Conservation (phyloP, 23 red algal species). For the Gracilaria caudata region DNA sequence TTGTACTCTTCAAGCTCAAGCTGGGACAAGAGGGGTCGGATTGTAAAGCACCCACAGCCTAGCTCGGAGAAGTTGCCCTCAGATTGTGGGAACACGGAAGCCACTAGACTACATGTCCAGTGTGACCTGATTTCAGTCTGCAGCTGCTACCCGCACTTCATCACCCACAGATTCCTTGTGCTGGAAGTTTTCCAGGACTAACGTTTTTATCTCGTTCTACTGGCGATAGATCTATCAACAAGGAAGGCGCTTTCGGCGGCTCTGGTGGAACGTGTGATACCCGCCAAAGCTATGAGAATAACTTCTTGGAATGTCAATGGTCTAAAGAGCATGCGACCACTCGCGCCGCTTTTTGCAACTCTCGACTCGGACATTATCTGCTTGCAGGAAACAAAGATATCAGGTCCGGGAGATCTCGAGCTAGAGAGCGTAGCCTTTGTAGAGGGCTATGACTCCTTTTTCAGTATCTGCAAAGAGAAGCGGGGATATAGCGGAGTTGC, state of each 20-base stretch:
- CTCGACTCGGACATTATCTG: slow-evolving; percentile 72
- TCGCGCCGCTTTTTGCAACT: slow-evolving; percentile 32
- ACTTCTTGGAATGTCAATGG: slow-evolving; percentile 69
- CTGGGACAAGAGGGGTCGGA: no score
- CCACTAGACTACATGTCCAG: no score
- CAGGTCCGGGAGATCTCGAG: slow-evolving; percentile 22
- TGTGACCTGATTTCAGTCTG: no score
- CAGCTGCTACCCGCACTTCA: no score
- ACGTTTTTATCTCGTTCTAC: background rate
- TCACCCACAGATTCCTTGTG: no score
- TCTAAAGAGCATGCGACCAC: slow-evolving; percentile 42
- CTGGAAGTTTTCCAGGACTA: no score
- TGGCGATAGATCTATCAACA: background rate
- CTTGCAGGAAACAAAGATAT: slow-evolving; percentile 67
- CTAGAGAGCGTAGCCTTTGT: slow-evolving; percentile 54
- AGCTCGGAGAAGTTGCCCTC: no score
- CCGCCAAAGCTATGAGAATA: slow-evolving; percentile 33
- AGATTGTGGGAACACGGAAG: no score
- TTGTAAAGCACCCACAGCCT: no score
- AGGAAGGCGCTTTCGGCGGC: background rate
- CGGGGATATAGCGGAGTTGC: slow-evolving; percentile 62
- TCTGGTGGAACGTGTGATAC: background rate
- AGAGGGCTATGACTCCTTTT: slow-evolving; percentile 63
- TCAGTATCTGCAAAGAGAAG: slow-evolving; percentile 57
- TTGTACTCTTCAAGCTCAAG: no score